Evolutionary conservation across 306 rosid species (phyloP).

Genomic region (Crotalaria pallida): DNA sequence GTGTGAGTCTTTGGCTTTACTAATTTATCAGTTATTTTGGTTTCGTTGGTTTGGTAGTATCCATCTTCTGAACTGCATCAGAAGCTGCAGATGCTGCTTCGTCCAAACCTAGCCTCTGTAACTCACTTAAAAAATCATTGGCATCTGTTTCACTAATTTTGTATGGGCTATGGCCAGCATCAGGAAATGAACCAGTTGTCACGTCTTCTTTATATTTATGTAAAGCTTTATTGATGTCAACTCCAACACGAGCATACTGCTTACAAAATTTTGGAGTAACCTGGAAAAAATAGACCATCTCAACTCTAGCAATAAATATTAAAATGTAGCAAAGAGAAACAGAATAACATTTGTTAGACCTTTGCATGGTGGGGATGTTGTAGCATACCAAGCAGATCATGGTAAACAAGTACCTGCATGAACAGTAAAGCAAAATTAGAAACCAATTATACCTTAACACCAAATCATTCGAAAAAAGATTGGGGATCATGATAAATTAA

Average conservation of each 20-base stretch:
- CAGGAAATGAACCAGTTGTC: conserved; percentile 63
- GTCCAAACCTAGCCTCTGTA: conserved; percentile 59
- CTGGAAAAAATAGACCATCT: conserved; percentile 30
- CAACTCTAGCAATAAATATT: neutral
- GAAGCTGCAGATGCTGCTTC: conserved; percentile 77
- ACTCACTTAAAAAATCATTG: conserved; percentile 50
- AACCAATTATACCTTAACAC: neutral
- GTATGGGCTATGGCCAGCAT: conserved; percentile 64
- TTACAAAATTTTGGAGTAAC: conserved; percentile 92
- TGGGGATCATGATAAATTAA: neutral
- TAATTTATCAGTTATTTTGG: conserved; percentile 9
- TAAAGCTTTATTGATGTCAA: conserved; percentile 63
- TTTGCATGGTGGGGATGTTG: conserved; percentile 97
- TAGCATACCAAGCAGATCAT: conserved; percentile 95
- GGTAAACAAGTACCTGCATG: conserved; percentile 83
- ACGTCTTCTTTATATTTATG: conserved; percentile 77
- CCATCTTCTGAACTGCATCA: conserved; percentile 58
- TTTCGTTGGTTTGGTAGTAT: conserved; percentile 17
- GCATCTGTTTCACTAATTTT: conserved; percentile 54
- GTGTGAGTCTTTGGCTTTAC: neutral
- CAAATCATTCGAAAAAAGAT: neutral
- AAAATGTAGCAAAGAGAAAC: neutral
- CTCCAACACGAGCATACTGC: conserved; percentile 73
- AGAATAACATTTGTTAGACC: conserved; percentile 31
- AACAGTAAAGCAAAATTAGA: conserved; percentile 11